Evolutionary conservation across 257 asterid species (phyloP).

Genomic region (Solanum bulbocastanum): DNA sequence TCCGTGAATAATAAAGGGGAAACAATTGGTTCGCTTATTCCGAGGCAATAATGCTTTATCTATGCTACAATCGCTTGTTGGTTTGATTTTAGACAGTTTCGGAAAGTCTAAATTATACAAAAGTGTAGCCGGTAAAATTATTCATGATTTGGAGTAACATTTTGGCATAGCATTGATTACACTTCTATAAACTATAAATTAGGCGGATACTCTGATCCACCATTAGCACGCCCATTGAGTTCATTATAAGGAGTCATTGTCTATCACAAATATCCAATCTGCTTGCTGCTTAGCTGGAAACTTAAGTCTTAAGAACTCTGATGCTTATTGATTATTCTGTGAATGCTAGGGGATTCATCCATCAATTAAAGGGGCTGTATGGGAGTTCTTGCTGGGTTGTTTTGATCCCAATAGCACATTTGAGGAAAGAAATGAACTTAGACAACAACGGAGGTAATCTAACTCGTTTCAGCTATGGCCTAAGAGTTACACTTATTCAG

Average conservation of each 20-base stretch:
- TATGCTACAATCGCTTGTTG: not conserved
- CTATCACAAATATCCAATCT: not conserved
- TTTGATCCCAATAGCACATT: conserved; percentile 77
- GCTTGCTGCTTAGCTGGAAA: not conserved
- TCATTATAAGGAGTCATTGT: not conserved
- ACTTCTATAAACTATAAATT: not conserved
- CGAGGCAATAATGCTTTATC: not conserved
- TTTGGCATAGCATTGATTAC: not conserved
- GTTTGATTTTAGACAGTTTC: not conserved
- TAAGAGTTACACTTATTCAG: not conserved
- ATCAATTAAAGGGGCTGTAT: conserved; percentile 77
- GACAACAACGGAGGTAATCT: conserved; percentile 59
- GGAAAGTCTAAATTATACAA: not conserved
- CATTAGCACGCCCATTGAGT: not conserved
- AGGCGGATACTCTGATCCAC: not conserved
- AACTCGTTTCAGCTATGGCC: not conserved
- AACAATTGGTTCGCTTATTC: not conserved
- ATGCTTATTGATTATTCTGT: not conserved
- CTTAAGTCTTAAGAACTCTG: not conserved
- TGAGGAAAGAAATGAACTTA: conserved; percentile 60
- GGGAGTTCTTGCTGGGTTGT: conserved; percentile 96
- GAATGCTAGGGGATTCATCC: conserved; percentile 80
- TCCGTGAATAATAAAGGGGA: not conserved
- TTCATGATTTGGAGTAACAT: not conserved
- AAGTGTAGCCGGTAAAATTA: not conserved